Evolutionary conservation across 257 asterid species (phyloP).

Genomic region (Prunella vulgaris): DNA sequence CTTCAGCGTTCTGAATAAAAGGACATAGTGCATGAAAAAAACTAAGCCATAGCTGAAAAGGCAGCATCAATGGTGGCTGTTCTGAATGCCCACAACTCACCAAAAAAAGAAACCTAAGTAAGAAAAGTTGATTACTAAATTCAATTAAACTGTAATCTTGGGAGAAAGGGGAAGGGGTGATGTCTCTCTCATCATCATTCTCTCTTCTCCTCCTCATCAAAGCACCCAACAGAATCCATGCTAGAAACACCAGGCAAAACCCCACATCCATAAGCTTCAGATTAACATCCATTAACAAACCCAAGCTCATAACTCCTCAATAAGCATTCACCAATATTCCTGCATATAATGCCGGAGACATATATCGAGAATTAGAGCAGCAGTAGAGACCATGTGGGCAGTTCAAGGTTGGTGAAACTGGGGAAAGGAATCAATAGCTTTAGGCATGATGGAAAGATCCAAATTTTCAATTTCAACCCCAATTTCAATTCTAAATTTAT

Average conservation of each 20-base stretch:
- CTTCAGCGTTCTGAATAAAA: conserved; percentile 27
- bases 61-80: conserved; percentile 21
- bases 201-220: conserved; percentile 31
- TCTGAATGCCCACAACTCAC: conserved; percentile 32
- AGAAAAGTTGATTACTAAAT: conserved; percentile 29
- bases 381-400: too few relatives aligned
- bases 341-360: too few relatives aligned
- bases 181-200: conserved; percentile 9
- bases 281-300: conserved; percentile 36
- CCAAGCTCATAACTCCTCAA: not conserved
- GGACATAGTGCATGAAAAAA: conserved; percentile 34
- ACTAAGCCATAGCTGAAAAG: conserved; percentile 46
- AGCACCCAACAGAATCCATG: conserved; percentile 41
- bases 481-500: too few relatives aligned
- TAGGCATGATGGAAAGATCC: too few relatives aligned
- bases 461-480: too few relatives aligned
- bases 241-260: conserved; percentile 42
- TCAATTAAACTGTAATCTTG: conserved; percentile 40
- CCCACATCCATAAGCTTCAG: conserved; percentile 41
- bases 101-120: conserved; percentile 41
- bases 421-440: too few relatives aligned
- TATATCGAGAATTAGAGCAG: too few relatives aligned
- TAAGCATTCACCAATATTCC: conserved; percentile 7
- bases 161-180: conserved; percentile 23
- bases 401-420: too few relatives aligned